Percentiles rank a stretch among this genome's conserved stretches.
Conservation (phyloP, 306 rosid genomes). For the Trifolium repens region DNA sequence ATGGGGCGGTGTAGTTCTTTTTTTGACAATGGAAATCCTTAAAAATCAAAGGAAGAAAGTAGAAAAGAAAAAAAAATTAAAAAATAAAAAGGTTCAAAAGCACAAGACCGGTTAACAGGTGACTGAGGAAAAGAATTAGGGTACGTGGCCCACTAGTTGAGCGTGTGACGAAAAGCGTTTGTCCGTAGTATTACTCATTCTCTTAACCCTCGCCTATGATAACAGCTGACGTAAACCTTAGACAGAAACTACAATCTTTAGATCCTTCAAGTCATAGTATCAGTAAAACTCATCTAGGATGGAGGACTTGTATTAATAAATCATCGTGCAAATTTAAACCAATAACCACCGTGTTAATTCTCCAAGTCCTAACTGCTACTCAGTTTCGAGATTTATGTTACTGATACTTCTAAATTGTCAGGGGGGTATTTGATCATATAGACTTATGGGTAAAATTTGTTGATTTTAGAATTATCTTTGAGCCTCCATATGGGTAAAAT, state of each 20-base stretch:
- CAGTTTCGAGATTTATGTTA: not conserved
- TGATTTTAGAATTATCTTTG: not conserved
- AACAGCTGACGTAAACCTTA: not conserved
- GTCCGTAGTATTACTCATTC: too few relatives aligned
- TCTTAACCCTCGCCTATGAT: not conserved
- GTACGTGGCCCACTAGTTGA: too few relatives aligned
- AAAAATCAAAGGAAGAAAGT: too few relatives aligned
- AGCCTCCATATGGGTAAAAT: not conserved
- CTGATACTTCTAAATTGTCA: not conserved
- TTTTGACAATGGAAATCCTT: too few relatives aligned
- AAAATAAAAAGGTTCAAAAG: too few relatives aligned
- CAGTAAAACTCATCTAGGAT: slow-evolving; percentile 1
- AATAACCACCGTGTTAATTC: not conserved
- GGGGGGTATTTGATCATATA: not conserved
- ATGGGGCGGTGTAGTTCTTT: too few relatives aligned
- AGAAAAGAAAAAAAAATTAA: too few relatives aligned
- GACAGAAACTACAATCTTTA: slow-evolving; percentile 11
- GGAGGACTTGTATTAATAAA: not conserved
- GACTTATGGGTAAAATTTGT: not conserved
- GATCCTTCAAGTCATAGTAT: slow-evolving; percentile 1
- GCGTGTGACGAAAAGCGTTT: too few relatives aligned
- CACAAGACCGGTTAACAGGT: too few relatives aligned
- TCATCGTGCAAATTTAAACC: not conserved
- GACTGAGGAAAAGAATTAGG: too few relatives aligned
- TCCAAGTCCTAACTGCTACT: not conserved